Base-by-base conservation (phyloP, 2,329 filamentous ascomycete genomes). In the Claviceps capensis region DNA sequence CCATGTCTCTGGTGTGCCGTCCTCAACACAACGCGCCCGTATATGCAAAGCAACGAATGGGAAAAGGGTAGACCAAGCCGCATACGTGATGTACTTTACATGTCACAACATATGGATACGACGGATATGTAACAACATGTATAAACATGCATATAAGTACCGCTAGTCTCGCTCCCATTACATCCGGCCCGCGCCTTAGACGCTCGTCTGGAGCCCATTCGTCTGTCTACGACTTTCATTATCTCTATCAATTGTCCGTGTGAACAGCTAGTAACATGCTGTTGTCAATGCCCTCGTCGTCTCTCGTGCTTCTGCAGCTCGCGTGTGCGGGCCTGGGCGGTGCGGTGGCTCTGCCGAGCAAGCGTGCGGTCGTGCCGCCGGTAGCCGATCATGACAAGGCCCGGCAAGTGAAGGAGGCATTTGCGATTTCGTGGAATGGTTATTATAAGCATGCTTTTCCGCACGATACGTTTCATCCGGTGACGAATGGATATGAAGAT, bases 361-460 rank as follows among this genome's bases (percentile, higher is more conserved):
- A 45, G 40, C 51, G 53, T 16, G 48, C 49, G 6, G 38, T 30
- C 3, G 40, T 30, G n/a, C 41, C 51, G n/a, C 55, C 56, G 36
- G 49, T 50, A 30, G 57, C 67, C 4, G 65, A 74, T 53, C 60
- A 63, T 0, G 64, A 63, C 11, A 69, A 79, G 57, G 76, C 81
- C 13, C 71, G 73, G 48, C 78, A 79, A 1, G 78, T 90, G 50
- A 83, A 81, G 62, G 76, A 80, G 51, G 81, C 82, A 0, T 91
- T 90, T 61, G 72, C 77, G 53, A 75, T 76, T 59, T 82, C 85
- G 2, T 90, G 85, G 84, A 68, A 81, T 53, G 85, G 83, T 2
- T 91, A 91, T 64, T 77, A 79, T 60, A 69, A 79, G 66, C 80
- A 86, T 67, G 86, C 86, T 0, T 90, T 86, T 56, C 85, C 85